These are phyloP conservation scores for Huntiella omanensis DNA, from an alignment of 2,329 filamentous ascomycete species.

Conservation along the genomic window DNA sequence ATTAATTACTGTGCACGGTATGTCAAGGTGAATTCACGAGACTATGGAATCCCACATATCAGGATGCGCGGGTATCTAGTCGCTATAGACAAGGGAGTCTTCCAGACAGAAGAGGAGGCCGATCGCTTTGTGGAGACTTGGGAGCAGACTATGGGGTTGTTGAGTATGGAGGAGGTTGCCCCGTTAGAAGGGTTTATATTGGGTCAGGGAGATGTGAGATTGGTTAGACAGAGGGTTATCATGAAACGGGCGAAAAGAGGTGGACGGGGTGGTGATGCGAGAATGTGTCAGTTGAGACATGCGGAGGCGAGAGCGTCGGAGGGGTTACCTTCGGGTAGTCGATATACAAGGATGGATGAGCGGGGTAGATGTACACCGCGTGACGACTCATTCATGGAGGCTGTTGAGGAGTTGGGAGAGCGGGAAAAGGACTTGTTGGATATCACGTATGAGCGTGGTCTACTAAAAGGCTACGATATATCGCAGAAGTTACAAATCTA, in stretches of 20 bases:
- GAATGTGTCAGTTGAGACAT: conserved; percentile 40
- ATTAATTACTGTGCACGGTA: conserved; percentile 36
- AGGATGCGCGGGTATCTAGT: conserved; percentile 40
- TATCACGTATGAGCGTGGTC: conserved; percentile 31
- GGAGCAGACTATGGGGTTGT: conserved; percentile 21
- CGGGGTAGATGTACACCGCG: conserved; percentile 30
- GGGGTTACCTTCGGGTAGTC: conserved; percentile 27
- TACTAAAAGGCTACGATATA: conserved; percentile 27
- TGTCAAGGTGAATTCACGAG: conserved; percentile 43
- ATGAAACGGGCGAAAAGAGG: conserved; percentile 19
- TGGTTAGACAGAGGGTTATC: conserved; percentile 30
- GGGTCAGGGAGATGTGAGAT: conserved; percentile 31
- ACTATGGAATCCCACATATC: conserved; percentile 58
- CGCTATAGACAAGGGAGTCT: conserved; percentile 26
- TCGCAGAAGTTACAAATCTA: conserved; percentile 26
- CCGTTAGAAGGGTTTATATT: conserved; percentile 44
- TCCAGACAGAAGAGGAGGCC: conserved; percentile 17
- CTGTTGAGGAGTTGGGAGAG: conserved; percentile 30
- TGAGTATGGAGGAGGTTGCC: conserved; percentile 37
- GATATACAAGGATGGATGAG: conserved; percentile 40
- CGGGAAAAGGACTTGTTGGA: conserved; percentile 51
- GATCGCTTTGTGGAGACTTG: conserved; percentile 21
- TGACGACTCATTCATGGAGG: conserved; percentile 35
- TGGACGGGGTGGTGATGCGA: conserved; percentile 27
- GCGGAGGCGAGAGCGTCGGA: conserved; percentile 30